Evolutionary conservation across 2,329 filamentous ascomycete species (phyloP), one percentile per base, ranked within the genome.

Genomic region (Penicillium sp.): DNA sequence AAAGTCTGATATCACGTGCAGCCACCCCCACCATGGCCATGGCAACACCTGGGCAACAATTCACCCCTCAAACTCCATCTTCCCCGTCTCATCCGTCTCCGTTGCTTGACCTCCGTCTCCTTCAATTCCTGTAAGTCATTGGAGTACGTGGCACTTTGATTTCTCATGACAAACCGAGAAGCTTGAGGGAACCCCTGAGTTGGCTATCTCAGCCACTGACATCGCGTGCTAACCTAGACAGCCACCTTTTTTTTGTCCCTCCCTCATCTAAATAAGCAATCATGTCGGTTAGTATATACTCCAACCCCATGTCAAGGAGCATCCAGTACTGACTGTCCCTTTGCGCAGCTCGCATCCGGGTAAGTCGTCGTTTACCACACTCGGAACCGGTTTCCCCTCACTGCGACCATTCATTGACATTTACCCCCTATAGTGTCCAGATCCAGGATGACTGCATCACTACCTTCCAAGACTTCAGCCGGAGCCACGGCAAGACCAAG

Each of bases 391-490:
- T 53, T 49, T 44, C 49, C 50, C 43, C 51, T 43, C 51, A 36
- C 23, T 50, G 36, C 48, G 39, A 38, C 47, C 34, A 36, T 16
- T 49, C 58, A 58, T 65, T 70, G 58, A 69, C 61, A 47, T 49
- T 23, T 51, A 39, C 51, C 46, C 41, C 48, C 32, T 50, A 47
- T 61, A 80, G 78, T 67, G 76, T 79, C 51, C 67, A 72, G 43
- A 71, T 80, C 57, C 64, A 73, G 51, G 75, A 77, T 65, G 76
- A 79, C 34, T 79, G 77, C 70, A 67, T 78, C 59, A 69, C 62
- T 43, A 63, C 67, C 54, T 79, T 76, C 75, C 78, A 79, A 57
- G 71, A 78, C 26, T 72, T 79, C 57, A 76, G 77, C 63, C 71
- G 77, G 66, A 73, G 72, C 65, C 70, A 70, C 52, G 67, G 68